A percentile compares a stretch with the other conserved stretches of the same genome.
These are phyloP conservation scores for Cocos nucifera DNA, from an alignment of 176 grass and related monocot species.

Conservation along the genomic window DNA sequence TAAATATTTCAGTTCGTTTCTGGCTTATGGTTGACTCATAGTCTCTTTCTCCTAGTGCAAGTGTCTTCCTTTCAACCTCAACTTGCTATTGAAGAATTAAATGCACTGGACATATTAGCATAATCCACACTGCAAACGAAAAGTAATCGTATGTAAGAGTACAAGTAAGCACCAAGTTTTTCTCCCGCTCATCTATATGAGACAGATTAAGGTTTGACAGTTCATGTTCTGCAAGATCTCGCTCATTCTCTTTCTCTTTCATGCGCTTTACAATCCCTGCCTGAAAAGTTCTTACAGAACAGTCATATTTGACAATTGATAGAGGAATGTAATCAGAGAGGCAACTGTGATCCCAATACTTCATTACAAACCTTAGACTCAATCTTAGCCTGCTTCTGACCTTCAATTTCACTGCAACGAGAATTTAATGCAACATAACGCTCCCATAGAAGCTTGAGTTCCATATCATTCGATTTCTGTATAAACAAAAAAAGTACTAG, in stretches of 20 bases:
- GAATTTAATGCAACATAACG: conserved; percentile 48
- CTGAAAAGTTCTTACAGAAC: conserved; percentile 35
- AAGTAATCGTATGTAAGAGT: conserved; percentile 1
- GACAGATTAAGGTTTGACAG: conserved; percentile 73
- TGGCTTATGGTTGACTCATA: conserved; percentile 62
- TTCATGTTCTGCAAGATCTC: conserved; percentile 55
- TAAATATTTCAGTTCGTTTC: conserved; percentile 60
- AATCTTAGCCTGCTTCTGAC: conserved; percentile 58
- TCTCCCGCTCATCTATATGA: conserved; percentile 80
- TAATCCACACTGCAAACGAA: too few relatives aligned
- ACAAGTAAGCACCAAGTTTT: conserved; percentile 38
- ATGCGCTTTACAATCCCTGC: conserved; percentile 47
- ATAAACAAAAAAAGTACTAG: conserved; percentile 1
- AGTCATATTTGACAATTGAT: background rate
- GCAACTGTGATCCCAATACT: conserved; percentile 7
- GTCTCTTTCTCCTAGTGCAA: conserved; percentile 49
- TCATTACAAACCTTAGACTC: conserved; percentile 46
- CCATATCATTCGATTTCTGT: conserved; percentile 76
- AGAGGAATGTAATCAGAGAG: background rate
- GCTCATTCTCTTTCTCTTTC: conserved; percentile 80
- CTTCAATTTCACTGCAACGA: conserved; percentile 65
- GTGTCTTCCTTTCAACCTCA: conserved; percentile 73
- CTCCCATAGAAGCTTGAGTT: conserved; percentile 56
- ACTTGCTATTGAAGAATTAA: conserved; percentile 48
- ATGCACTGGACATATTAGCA: too few relatives aligned